Evolutionary conservation across 441 rosid genomes (phyloP).

Genomic region (Populus trichocarpa): DNA sequence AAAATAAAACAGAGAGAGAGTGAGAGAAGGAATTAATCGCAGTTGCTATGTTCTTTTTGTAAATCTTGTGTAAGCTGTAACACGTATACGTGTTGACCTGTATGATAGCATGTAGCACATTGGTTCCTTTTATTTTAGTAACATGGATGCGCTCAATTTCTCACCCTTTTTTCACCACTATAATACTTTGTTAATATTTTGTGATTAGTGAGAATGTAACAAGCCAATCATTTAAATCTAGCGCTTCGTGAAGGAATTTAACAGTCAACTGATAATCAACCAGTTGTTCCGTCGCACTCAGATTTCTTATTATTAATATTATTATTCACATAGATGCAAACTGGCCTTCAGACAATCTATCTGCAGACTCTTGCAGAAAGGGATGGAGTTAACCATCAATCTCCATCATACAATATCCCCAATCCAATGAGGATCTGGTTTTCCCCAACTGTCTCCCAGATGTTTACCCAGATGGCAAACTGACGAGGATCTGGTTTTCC

Average conservation of each 20-base stretch:
- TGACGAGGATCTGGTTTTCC: background rate
- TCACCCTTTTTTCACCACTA: background rate
- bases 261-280: background rate
- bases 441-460: background rate
- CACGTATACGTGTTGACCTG: background rate
- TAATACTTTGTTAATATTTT: no score
- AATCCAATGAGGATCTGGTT: background rate
- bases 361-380: background rate
- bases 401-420: background rate
- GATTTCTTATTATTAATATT: background rate
- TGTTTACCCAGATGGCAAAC: background rate
- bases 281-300: background rate
- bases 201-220: background rate
- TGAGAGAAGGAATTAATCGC: background rate
- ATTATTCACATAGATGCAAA: background rate
- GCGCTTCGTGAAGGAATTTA: background rate
- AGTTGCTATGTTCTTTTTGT: background rate
- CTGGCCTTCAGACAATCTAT: background rate
- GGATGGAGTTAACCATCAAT: background rate
- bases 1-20: background rate
- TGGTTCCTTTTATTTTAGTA: background rate
- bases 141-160: background rate
- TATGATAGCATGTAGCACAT: background rate
- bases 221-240: background rate
- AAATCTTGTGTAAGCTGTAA: background rate